phyloP scores from a whole-genome alignment of 2,329 filamentous ascomycete genomes.

The Penicillium sp. region DNA sequence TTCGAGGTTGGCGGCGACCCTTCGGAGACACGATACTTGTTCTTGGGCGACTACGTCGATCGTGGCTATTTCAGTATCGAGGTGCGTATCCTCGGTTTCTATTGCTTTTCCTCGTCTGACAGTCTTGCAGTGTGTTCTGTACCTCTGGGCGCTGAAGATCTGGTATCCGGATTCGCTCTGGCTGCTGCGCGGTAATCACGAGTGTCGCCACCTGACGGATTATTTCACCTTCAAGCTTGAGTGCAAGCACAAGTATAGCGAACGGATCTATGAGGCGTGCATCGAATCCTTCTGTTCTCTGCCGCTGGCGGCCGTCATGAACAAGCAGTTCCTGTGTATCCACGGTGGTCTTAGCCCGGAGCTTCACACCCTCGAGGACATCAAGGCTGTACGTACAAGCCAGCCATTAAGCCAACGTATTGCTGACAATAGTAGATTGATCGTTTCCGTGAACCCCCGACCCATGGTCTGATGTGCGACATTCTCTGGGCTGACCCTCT shows the following conservation, averaged over 20 bases:
- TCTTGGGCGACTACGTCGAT: constrained; percentile 97
- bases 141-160: constrained; percentile 97
- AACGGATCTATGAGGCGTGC: constrained; percentile 92
- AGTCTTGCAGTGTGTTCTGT: constrained; percentile 75
- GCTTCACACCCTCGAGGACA: constrained; percentile 89
- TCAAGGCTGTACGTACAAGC: constrained; percentile 68
- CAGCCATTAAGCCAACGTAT: background rate
- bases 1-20: constrained; percentile 98
- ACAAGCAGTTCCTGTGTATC: constrained; percentile 99
- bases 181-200: constrained; percentile 96
- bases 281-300: constrained; percentile 97
- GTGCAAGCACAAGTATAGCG: constrained; percentile 99
- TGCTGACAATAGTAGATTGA: constrained; percentile 66
- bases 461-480: constrained; percentile 97
- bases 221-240: constrained; percentile 99
- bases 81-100: constrained; percentile 40
- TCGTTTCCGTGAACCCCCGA: constrained; percentile 94
- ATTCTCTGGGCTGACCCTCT: constrained; percentile 98
- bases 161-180: constrained; percentile 98
- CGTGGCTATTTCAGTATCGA: constrained; percentile 99
- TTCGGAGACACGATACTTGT: constrained; percentile 92
- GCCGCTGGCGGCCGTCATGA: constrained; percentile 95
- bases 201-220: constrained; percentile 97
- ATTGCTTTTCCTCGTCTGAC: background rate
- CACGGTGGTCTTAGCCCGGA: constrained; percentile 95